phyloP scores from a whole-genome alignment of 2,329 filamentous ascomycete genomes.

The Colletotrichum cordylinicola region DNA sequence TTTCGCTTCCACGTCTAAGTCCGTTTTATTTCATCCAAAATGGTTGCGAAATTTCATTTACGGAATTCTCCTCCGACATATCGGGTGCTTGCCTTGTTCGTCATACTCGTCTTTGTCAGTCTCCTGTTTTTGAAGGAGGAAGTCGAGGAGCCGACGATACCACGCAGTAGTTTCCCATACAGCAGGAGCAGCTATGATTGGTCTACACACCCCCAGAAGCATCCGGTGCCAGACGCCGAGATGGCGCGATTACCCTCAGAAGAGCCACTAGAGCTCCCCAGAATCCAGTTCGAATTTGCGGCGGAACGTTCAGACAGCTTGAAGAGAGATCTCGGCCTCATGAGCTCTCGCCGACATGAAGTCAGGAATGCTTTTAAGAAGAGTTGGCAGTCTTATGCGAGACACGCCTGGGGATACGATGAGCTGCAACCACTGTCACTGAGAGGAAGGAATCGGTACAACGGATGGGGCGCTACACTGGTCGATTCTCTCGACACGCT shows the following conservation, averaged over 20 bases:
- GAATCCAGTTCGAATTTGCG: constrained; percentile 18
- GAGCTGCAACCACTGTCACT: constrained; percentile 49
- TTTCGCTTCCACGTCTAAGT: neutral
- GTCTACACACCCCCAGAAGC: constrained; percentile 21
- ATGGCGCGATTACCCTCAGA: constrained; percentile 22
- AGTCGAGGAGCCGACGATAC: neutral
- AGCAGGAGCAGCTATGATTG: constrained; percentile 26
- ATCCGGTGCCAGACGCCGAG: constrained; percentile 20
- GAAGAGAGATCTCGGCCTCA: constrained; percentile 31
- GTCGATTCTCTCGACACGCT: constrained; percentile 55
- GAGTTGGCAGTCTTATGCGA: constrained; percentile 48
- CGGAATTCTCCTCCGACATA: constrained; percentile 19
- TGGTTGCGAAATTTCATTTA: constrained; percentile 18
- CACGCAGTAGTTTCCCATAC: neutral
- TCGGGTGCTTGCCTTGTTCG: constrained; percentile 12
- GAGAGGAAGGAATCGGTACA: constrained; percentile 44
- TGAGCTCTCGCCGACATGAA: constrained; percentile 42
- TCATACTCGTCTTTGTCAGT: constrained; percentile 8
- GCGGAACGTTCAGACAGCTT: constrained; percentile 4
- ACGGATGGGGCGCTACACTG: constrained; percentile 52
- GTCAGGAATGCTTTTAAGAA: constrained; percentile 39
- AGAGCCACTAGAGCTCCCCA: constrained; percentile 4
- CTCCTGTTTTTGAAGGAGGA: neutral
- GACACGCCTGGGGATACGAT: constrained; percentile 51
- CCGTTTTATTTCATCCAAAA: neutral